Evolutionary conservation across 257 asterid species (phyloP).

Genomic region (Jacaranda mimosifolia): DNA sequence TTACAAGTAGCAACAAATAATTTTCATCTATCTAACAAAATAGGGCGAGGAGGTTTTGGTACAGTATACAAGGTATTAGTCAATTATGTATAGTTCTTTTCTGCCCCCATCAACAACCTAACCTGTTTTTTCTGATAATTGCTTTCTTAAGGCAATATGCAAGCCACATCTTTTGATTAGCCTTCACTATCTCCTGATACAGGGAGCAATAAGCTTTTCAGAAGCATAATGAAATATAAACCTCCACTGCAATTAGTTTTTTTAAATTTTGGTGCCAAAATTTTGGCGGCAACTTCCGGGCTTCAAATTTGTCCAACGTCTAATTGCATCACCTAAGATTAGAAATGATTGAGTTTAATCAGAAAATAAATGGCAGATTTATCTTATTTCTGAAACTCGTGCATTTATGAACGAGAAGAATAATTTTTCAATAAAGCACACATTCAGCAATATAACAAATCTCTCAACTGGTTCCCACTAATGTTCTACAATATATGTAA

Average conservation of each 20-base stretch:
- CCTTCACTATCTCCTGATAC: constrained; percentile 9
- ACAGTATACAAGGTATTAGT: constrained; percentile 72
- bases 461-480: constrained; percentile 11
- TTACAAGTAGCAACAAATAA: constrained; percentile 59
- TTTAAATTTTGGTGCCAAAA: not conserved
- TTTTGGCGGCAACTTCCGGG: not conserved
- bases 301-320: constrained; percentile 7
- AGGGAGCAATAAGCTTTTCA: not conserved
- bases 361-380: not conserved
- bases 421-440: not conserved
- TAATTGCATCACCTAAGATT: not conserved
- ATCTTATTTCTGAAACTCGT: constrained; percentile 11
- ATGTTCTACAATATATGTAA: not conserved
- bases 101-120: not conserved
- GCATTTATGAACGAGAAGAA: not conserved
- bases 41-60: constrained; percentile 86
- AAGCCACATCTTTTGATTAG: not conserved
- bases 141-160: not conserved
- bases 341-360: not conserved
- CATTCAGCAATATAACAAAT: not conserved
- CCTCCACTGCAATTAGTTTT: not conserved
- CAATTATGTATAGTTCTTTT: constrained; percentile 3
- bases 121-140: constrained; percentile 1
- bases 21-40: constrained; percentile 57
- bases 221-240: not conserved